A percentile compares a stretch with the other conserved stretches of the same genome.
phyloP scores from a whole-genome alignment of 1,139 yeast genomes.

The Yamadazyma dendronema region DNA sequence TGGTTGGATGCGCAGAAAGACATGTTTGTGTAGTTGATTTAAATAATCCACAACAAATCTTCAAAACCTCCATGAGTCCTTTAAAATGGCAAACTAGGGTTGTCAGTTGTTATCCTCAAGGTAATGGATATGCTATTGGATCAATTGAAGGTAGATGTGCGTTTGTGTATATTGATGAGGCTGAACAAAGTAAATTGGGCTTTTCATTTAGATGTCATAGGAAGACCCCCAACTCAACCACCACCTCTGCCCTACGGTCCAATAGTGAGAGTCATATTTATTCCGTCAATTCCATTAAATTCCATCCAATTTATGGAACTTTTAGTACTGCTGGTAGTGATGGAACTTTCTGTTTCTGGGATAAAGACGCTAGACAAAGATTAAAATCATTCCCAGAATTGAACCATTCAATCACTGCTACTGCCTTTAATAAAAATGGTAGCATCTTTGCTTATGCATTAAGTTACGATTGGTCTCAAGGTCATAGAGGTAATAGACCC shows the following conservation, averaged over 20 bases:
- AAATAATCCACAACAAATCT: slow-evolving; percentile 79
- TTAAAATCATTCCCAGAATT: slow-evolving; percentile 76
- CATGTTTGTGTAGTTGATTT: slow-evolving; percentile 77
- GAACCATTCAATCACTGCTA: slow-evolving; percentile 71
- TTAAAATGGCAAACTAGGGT: slow-evolving; percentile 88
- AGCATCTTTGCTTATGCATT: slow-evolving; percentile 86
- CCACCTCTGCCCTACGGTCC: slow-evolving; percentile 35
- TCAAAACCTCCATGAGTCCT: slow-evolving; percentile 75
- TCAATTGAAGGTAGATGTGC: slow-evolving; percentile 97
- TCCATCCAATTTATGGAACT: slow-evolving; percentile 90
- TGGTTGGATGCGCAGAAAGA: slow-evolving; percentile 90
- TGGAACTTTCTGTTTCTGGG: slow-evolving; percentile 96
- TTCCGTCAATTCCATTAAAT: slow-evolving; percentile 75
- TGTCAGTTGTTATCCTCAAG: slow-evolving; percentile 81
- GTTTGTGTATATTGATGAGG: slow-evolving; percentile 88
- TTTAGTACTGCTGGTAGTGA: slow-evolving; percentile 94
- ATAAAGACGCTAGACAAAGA: slow-evolving; percentile 87
- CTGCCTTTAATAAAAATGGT: slow-evolving; percentile 83
- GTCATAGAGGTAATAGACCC: slow-evolving; percentile 72
- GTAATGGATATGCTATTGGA: slow-evolving; percentile 90
- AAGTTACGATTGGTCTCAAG: slow-evolving; percentile 95
- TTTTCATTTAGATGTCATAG: slow-evolving; percentile 96
- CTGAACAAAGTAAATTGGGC: slow-evolving; percentile 66
- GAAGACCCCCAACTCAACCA: slow-evolving; percentile 38
- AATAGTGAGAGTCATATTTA: slow-evolving; percentile 56